A percentile compares a stretch with the other conserved stretches of the same genome.
These are phyloP conservation scores for Hypholoma sublateritium DNA, from an alignment of 768 basidiomycete species.

Conservation along the genomic window DNA sequence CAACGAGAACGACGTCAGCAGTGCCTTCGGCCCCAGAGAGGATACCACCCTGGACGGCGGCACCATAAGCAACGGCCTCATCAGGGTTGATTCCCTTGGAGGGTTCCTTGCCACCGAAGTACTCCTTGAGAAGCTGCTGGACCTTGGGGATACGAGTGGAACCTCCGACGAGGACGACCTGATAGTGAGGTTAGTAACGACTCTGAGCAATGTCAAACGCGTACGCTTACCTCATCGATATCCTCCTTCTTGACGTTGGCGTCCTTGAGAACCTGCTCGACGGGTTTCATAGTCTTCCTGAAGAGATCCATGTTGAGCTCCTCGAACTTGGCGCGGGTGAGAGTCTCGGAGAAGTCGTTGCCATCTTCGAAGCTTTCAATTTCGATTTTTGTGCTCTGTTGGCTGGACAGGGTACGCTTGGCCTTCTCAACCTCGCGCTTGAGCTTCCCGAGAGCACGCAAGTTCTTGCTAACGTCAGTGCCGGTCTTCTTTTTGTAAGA, in stretches of 20 bases:
- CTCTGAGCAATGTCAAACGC: background rate
- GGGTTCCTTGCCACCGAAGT: constrained; percentile 94
- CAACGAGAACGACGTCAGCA: constrained; percentile 90
- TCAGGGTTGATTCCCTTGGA: constrained; percentile 99
- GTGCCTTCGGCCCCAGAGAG: constrained; percentile 93
- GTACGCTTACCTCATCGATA: constrained; percentile 74
- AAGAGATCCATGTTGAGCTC: constrained; percentile 99
- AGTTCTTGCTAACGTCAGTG: constrained; percentile 76
- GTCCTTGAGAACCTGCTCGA: constrained; percentile 98
- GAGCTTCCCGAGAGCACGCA: constrained; percentile 85
- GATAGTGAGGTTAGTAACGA: background rate
- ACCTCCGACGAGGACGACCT: constrained; percentile 92
- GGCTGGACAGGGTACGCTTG: constrained; percentile 89
- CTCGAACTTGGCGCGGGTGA: constrained; percentile 98
- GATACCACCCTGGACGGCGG: constrained; percentile 98
- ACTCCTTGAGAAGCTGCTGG: constrained; percentile 97
- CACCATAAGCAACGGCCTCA: constrained; percentile 98
- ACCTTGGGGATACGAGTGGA: constrained; percentile 99
- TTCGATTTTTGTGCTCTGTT: constrained; percentile 89
- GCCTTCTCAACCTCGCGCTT: constrained; percentile 94
- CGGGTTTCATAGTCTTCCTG: constrained; percentile 99
- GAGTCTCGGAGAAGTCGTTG: constrained; percentile 95
- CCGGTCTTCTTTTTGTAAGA: constrained; percentile 91
- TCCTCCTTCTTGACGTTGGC: constrained; percentile 98
- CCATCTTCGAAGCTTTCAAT: constrained; percentile 96